Conservation (phyloP, 768 basidiomycete species). For the Amanita rubescens region DNA sequence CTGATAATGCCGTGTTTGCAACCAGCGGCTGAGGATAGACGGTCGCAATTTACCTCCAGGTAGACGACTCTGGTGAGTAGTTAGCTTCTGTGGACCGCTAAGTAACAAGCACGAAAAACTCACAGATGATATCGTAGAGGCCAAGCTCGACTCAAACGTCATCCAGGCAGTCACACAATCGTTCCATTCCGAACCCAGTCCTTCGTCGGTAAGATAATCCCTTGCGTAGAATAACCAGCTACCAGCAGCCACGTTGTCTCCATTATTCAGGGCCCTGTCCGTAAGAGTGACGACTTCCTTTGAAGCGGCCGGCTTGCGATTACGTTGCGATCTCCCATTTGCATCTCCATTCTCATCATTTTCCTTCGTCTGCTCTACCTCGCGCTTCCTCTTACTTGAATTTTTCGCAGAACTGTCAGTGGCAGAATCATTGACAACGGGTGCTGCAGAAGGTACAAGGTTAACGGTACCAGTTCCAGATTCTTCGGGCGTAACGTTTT, state of each 20-base stretch:
- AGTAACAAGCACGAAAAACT: background rate
- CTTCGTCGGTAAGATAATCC: background rate
- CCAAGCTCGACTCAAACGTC: background rate
- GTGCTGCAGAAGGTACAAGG: too few species aligned
- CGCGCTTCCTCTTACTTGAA: too few species aligned
- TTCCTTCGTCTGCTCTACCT: too few species aligned
- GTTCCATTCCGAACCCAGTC: background rate
- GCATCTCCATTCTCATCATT: too few species aligned
- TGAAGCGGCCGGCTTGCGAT: background rate
- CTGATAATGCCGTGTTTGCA: constrained; percentile 1
- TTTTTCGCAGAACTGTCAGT: too few species aligned
- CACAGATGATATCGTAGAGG: background rate
- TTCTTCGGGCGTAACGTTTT: too few species aligned
- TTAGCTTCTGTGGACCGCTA: background rate
- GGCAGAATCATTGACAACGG: too few species aligned
- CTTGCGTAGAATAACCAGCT: background rate
- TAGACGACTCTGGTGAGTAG: background rate
- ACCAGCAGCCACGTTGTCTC: background rate
- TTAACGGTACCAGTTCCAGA: too few species aligned
- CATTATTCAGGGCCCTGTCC: background rate
- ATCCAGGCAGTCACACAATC: background rate
- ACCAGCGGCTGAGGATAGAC: constrained; percentile 3
- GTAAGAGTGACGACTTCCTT: background rate
- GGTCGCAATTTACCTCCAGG: constrained; percentile 3
- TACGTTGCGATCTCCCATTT: background rate